Percentiles rank a stretch among this genome's conserved stretches.
Evolutionary conservation across 208 protist genomes (phyloP).

Genomic region (Trypanosoma melophagium): DNA sequence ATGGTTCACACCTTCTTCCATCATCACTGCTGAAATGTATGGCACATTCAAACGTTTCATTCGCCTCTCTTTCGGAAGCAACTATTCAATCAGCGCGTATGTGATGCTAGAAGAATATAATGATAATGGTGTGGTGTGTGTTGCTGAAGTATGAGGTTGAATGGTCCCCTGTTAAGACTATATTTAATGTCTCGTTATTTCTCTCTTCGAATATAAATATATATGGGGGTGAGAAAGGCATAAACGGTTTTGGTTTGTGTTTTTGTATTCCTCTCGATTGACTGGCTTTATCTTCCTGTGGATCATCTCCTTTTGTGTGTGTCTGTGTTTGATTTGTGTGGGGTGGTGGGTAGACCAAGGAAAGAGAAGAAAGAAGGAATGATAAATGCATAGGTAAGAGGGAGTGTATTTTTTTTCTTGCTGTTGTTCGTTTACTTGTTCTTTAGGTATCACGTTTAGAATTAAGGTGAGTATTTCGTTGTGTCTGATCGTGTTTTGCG

Average conservation of each 20-base stretch:
- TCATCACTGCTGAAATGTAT: conserved; percentile 60
- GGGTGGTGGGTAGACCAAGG: background rate
- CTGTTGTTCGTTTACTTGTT: too few species aligned
- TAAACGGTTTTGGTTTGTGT: too few species aligned
- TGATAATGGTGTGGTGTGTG: background rate
- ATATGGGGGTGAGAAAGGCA: background rate
- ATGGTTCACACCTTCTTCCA: conserved; percentile 48
- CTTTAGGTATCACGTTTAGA: too few species aligned
- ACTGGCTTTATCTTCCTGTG: too few species aligned
- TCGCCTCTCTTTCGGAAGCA: conserved; percentile 45
- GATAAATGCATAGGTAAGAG: background rate
- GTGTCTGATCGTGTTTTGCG: too few species aligned
- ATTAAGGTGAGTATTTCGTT: too few species aligned
- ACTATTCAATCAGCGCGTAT: conserved; percentile 28
- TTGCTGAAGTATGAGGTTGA: background rate
- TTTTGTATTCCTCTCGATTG: too few species aligned
- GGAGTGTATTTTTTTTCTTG: background rate
- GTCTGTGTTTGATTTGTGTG: background rate
- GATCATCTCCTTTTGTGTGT: too few species aligned
- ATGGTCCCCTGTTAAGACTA: too few species aligned
- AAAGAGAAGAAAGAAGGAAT: conserved; percentile 1
- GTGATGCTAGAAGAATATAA: background rate
- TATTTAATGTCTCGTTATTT: too few species aligned
- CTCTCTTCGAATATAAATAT: background rate
- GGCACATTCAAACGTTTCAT: conserved; percentile 32